Evolutionary conservation across 2,329 filamentous ascomycete species (phyloP).

Genomic region (Aquanectria penicillioides): DNA sequence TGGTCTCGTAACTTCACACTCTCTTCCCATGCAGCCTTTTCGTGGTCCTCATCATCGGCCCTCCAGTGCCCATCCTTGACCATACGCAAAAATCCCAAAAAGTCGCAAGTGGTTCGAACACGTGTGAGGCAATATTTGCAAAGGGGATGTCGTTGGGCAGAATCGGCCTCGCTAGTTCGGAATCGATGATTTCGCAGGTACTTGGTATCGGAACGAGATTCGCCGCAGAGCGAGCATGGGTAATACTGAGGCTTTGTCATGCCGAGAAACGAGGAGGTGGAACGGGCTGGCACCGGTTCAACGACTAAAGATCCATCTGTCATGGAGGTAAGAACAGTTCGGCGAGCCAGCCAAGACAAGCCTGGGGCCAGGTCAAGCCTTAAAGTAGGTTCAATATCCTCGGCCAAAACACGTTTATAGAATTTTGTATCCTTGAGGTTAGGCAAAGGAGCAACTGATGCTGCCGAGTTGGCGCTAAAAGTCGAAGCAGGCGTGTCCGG

Average conservation of each 20-base stretch:
- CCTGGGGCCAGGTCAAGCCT: constrained; percentile 90
- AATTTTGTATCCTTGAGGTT: constrained; percentile 91
- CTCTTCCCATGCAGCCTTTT: constrained; percentile 94
- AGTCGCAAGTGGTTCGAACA: constrained; percentile 89
- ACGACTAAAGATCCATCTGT: constrained; percentile 88
- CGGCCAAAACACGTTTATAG: constrained; percentile 87
- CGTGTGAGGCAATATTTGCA: constrained; percentile 88
- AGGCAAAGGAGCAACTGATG: constrained; percentile 53
- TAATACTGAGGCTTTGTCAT: constrained; percentile 65
- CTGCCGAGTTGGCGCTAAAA: constrained; percentile 55
- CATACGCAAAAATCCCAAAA: constrained; percentile 89
- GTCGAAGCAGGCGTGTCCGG: constrained; percentile 67
- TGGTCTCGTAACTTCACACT: constrained; percentile 88
- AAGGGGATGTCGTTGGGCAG: constrained; percentile 87
- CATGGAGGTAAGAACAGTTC: constrained; percentile 84
- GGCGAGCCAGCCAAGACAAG: constrained; percentile 90
- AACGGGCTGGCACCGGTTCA: constrained; percentile 79
- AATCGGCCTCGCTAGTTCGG: constrained; percentile 85
- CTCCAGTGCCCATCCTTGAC: constrained; percentile 93
- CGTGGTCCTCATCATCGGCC: constrained; percentile 82
- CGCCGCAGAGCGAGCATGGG: constrained; percentile 89
- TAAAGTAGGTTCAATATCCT: constrained; percentile 95
- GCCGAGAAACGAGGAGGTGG: constrained; percentile 59
- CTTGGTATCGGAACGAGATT: constrained; percentile 74
- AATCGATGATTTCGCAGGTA: constrained; percentile 88